A percentile compares a stretch with the other conserved stretches of the same genome.
Conservation (phyloP, 371 early-diverging fungal species). For the Homolaphlyctis polyrhiza region DNA sequence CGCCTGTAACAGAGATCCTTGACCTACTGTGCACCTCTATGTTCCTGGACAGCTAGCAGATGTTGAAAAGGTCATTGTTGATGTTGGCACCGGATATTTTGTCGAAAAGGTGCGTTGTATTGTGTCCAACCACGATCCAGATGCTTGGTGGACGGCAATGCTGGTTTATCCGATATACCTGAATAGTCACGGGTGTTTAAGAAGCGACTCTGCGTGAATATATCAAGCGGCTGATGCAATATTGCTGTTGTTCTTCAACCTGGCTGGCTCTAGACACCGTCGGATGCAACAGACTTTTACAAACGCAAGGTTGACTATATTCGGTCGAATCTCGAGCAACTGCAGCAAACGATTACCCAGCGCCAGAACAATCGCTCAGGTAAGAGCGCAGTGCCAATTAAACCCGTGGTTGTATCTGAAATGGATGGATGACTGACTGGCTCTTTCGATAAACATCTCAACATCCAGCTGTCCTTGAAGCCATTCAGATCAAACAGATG, state of each 20-base stretch:
- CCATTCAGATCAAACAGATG: not conserved
- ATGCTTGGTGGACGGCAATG: too few relatives aligned
- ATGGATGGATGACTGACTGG: too few relatives aligned
- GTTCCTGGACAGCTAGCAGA: slow-evolving; percentile 83
- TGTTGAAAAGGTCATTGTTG: slow-evolving; percentile 82
- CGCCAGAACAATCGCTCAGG: slow-evolving; percentile 71
- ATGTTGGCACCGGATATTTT: slow-evolving; percentile 94
- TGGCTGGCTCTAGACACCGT: too few relatives aligned
- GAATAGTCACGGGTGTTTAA: too few relatives aligned
- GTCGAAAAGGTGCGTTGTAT: slow-evolving; percentile 84
- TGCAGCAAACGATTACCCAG: slow-evolving; percentile 69
- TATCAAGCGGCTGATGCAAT: not conserved
- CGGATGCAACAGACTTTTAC: slow-evolving; percentile 74
- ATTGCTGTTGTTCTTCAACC: too few relatives aligned
- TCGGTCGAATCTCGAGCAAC: slow-evolving; percentile 63
- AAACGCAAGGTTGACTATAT: slow-evolving; percentile 69
- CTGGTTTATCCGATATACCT: too few relatives aligned
- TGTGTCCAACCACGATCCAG: too few relatives aligned
- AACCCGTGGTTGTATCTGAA: too few relatives aligned
- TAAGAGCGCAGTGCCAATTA: slow-evolving; percentile 24
- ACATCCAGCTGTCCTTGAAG: not conserved
- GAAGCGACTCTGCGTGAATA: too few relatives aligned
- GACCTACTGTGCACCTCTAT: slow-evolving; percentile 60
- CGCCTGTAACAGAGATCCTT: not conserved
- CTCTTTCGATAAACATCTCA: too few relatives aligned